Evolutionary conservation across 1,139 yeast species (phyloP).

Genomic region (Petasospora fabianii): DNA sequence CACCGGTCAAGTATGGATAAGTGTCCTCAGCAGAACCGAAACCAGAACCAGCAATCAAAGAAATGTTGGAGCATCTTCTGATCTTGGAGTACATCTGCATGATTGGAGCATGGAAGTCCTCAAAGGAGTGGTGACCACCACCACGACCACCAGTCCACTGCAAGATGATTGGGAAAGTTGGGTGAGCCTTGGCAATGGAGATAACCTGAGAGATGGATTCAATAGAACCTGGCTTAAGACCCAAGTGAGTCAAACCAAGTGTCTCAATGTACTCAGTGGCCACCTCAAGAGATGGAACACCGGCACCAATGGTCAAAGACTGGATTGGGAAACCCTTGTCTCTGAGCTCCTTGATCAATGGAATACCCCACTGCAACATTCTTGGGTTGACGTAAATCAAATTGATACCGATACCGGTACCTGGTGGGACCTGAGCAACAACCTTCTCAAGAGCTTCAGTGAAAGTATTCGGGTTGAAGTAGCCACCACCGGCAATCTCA

Average conservation of each 20-base stretch:
- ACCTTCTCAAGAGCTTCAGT: slow-evolving; percentile 73
- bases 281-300: slow-evolving; percentile 97
- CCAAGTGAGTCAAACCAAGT: slow-evolving; percentile 88
- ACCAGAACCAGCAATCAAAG: slow-evolving; percentile 96
- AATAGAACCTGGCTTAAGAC: slow-evolving; percentile 96
- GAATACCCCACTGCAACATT: slow-evolving; percentile 98
- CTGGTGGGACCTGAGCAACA: slow-evolving; percentile 64
- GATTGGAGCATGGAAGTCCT: slow-evolving; percentile 97
- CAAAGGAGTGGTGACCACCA: slow-evolving; percentile 99
- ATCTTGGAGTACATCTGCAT: slow-evolving; percentile 93
- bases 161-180: slow-evolving; percentile 89
- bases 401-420: slow-evolving; percentile 87
- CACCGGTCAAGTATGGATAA: slow-evolving; percentile 95
- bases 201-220: slow-evolving; percentile 88
- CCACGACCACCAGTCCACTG: slow-evolving; percentile 99
- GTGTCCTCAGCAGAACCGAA: slow-evolving; percentile 97
- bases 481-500: slow-evolving; percentile 99
- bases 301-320: slow-evolving; percentile 97
- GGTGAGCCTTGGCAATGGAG: slow-evolving; percentile 92
- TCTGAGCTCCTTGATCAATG: slow-evolving; percentile 84
- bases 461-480: slow-evolving; percentile 70
- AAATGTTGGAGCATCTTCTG: slow-evolving; percentile 85
- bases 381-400: slow-evolving; percentile 94
- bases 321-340: slow-evolving; percentile 93
- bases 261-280: slow-evolving; percentile 94